Base-by-base conservation (phyloP, 495 filamentous ascomycete genomes). In the Parachaetomium inaequale region DNA sequence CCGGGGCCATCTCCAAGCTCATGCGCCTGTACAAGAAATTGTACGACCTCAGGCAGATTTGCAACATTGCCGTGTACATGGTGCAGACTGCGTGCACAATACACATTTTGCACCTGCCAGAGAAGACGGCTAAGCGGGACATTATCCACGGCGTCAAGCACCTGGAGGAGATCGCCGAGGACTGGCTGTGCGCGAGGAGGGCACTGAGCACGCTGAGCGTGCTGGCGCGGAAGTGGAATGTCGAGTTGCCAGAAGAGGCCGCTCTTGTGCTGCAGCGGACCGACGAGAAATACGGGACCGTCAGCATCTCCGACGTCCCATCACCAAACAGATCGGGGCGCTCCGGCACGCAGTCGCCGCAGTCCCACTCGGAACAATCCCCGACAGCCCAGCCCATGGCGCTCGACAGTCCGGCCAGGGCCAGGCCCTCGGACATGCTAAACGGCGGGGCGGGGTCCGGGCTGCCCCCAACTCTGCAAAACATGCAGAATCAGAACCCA, bases 31-130 rank as follows among this genome's bases (percentile, higher is more conserved):
- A 98, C 75, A 96, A 95, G 74, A 89, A 93, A 58, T 86, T 87
- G 11, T 93, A 96, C 63, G 91, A 93, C 23, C 79, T 98, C 12
- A 85, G 89, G 15, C 93, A 96, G 72, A 96, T 98, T 53, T 93
- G 89, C 74, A 98, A 98, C 68, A 88, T 98, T 60, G 92, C 87
- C 15, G 92, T 96, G 11, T 98, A 98, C 75, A 97, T 98, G 68
- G 82, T 87, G 0, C 95, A 98, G 74, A 89, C 89, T 2, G 93
- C 93, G 15, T 94, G 91, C 72, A 96, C 93, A 2, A 91, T 98
- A 53, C 95, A 98, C 67, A 81, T 98, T 26, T 86, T 98, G 53
- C 96, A 96, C 66, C 80, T 97, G 2, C 91, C 91, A 0, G 92
- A 96, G 50, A 95, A 93, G 67, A 91, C 90, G 40, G 90, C 93